Conservation (phyloP, 768 basidiomycete genomes). For the Sporobolomyces roseus region DNA sequence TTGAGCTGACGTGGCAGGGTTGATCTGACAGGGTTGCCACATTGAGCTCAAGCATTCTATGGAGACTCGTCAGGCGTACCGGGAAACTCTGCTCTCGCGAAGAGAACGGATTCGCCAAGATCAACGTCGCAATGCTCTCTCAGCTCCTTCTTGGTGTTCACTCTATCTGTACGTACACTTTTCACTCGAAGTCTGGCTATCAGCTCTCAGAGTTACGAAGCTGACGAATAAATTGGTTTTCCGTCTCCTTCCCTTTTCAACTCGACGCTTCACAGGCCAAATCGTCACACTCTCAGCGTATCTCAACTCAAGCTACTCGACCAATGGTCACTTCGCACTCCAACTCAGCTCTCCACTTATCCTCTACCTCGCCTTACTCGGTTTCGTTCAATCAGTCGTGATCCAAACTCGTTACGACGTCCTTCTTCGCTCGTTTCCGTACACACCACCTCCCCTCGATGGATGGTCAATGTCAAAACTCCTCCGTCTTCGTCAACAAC, state of each 20-base stretch:
- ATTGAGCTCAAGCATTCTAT: no score
- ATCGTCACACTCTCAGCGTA: background rate
- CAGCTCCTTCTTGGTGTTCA: no score
- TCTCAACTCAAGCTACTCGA: background rate
- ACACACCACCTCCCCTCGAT: background rate
- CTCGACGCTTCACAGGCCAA: background rate
- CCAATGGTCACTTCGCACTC: background rate
- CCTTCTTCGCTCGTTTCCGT: background rate
- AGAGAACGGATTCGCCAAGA: no score
- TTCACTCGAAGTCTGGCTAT: no score
- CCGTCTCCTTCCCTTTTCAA: background rate
- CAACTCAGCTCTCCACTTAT: slow-evolving; percentile 8
- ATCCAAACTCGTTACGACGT: background rate
- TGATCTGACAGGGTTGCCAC: no score
- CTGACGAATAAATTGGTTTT: no score
- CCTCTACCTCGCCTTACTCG: slow-evolving; percentile 2
- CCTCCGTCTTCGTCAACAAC: slow-evolving; percentile 1
- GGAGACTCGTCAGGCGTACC: no score
- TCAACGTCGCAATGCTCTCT: no score
- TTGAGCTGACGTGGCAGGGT: no score
- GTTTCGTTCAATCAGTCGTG: background rate
- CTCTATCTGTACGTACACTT: no score
- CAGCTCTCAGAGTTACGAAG: no score
- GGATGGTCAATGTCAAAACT: background rate
- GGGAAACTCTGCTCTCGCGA: no score